Conservation (phyloP, 768 basidiomycete species). For the Xanthoconium stramineum region DNA sequence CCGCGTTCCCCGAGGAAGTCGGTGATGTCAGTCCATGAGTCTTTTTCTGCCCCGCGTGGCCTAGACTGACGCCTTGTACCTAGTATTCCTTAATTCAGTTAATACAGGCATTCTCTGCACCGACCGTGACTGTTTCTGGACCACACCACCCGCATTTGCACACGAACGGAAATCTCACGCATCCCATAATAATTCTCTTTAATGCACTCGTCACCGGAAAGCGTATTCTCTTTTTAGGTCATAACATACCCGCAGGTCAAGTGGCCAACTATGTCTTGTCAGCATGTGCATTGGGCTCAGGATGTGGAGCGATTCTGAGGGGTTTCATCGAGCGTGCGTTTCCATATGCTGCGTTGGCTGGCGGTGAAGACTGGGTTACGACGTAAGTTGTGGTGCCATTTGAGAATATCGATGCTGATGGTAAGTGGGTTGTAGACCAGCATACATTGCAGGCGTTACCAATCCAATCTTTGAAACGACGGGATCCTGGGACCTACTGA, state of each 20-base stretch:
- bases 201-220: slow-evolving; percentile 95
- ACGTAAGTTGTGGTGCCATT: slow-evolving; percentile 51
- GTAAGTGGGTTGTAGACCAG: slow-evolving; percentile 52
- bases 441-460: slow-evolving; percentile 94
- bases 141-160: slow-evolving; percentile 91
- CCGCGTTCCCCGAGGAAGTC: slow-evolving; percentile 91
- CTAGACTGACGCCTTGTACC: slow-evolving; percentile 11
- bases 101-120: slow-evolving; percentile 74
- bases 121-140: slow-evolving; percentile 58
- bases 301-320: slow-evolving; percentile 77
- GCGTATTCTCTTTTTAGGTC: slow-evolving; percentile 93
- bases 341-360: slow-evolving; percentile 89
- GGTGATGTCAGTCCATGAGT: slow-evolving; percentile 72
- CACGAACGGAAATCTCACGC: slow-evolving; percentile 85
- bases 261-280: slow-evolving; percentile 91
- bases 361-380: slow-evolving; percentile 85
- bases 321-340: slow-evolving; percentile 92
- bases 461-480: slow-evolving; percentile 94
- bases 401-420: slow-evolving; percentile 3
- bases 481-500: slow-evolving; percentile 88
- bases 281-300: slow-evolving; percentile 90
- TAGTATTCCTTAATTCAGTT: slow-evolving; percentile 93
- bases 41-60: not conserved
- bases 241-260: slow-evolving; percentile 83
- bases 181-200: slow-evolving; percentile 92